Conservation (phyloP, 2,329 filamentous ascomycete genomes). For the Alternaria infectoria region DNA sequence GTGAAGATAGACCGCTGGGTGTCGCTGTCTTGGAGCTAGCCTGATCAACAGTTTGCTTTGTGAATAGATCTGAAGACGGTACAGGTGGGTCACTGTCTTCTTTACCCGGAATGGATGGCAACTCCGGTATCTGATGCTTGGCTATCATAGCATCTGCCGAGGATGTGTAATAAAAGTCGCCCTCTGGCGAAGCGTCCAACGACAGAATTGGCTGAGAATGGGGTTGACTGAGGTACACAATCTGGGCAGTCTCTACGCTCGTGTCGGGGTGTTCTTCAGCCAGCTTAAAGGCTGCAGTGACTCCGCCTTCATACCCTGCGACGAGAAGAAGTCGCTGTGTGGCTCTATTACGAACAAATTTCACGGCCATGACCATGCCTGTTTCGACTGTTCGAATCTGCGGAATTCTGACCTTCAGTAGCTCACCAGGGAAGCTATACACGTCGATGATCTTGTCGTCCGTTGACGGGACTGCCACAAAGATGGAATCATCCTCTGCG, state of each 20-base stretch:
- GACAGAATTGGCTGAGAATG: constrained; percentile 86
- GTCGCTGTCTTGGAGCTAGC: constrained; percentile 1
- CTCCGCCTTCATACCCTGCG: constrained; percentile 86
- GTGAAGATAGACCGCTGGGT: constrained; percentile 30
- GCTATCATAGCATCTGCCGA: constrained; percentile 80
- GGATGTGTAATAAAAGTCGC: constrained; percentile 74
- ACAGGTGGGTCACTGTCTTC: neutral
- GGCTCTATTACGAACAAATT: constrained; percentile 32
- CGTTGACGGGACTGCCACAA: constrained; percentile 76
- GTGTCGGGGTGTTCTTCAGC: constrained; percentile 35
- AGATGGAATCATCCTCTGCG: constrained; percentile 48
- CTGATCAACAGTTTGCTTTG: constrained; percentile 20
- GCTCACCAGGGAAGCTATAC: constrained; percentile 78
- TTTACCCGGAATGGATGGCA: neutral
- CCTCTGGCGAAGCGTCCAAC: constrained; percentile 44
- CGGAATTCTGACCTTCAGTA: constrained; percentile 66
- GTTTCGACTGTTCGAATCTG: constrained; percentile 53
- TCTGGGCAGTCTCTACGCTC: constrained; percentile 48
- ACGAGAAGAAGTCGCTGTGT: constrained; percentile 64
- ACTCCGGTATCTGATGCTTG: constrained; percentile 70
- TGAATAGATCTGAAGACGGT: constrained; percentile 17
- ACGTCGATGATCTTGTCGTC: constrained; percentile 72
- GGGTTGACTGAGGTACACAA: constrained; percentile 68
- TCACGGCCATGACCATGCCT: constrained; percentile 88
- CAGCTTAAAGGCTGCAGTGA: constrained; percentile 69